Evolutionary conservation across 2,329 filamentous ascomycete genomes (phyloP), one percentile per base, ranked within the genome.

Genomic region (Fusarium brevicatenulatum): DNA sequence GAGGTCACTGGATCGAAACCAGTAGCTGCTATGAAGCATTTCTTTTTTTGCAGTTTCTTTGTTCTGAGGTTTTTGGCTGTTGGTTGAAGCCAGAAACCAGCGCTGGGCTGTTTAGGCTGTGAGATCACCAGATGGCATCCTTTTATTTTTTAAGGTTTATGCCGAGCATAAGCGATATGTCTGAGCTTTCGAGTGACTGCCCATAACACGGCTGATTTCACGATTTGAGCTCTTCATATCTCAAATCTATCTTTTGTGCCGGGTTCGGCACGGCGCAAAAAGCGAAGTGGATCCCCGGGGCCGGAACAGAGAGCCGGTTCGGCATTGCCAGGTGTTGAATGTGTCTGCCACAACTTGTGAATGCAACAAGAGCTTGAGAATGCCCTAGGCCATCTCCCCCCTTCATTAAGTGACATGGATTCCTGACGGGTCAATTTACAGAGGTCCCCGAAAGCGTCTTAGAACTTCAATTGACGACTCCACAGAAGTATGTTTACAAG

Each of bases 1-100:
- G 64, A 67, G 64, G 64, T 61, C 64, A 61, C 49, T 58, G 63
- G 64, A 67, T 67, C 64, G 64, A 67, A 67, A 67, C 64, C 53
- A 58, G 49, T 67, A 67, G 64, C 64, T 67, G 64, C 64, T 67
- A 67, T 34, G 52, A 67, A 67, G 63, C 52, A 40, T 7, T 18
- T 42, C 2, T 19, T 47, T 67, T 66, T 67, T 52, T 46, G 13
- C 9, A 11, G 5, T 16, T 52, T 23, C 19, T 30, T 36, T 49
- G 23, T 57, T n/a, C 16, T n/a, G 40, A 5, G 11, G 2, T 4
- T 23, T 50, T 34, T n/a, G 30, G 19, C 8, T 23, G 47, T 15
- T 50, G 11, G n/a, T 5, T 7, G 30, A 34, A 1, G 16, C 11
- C 4, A 13, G 23, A 50, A 34, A 23, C 30, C 15, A 50, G 30